Conservation (phyloP, 208 protist species). For the Trypanosoma vivax region DNA sequence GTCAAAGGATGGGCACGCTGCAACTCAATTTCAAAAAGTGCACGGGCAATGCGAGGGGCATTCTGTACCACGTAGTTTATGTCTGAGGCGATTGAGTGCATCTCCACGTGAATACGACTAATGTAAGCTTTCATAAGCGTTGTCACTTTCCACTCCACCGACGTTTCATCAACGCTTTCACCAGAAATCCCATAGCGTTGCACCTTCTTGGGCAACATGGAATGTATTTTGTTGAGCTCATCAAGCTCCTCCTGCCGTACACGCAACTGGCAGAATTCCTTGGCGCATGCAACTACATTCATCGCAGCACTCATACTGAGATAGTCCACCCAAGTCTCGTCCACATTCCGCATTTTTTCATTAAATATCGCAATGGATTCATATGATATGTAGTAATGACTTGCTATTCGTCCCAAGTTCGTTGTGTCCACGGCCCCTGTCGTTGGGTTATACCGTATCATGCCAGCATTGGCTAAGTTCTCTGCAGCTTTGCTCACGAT, state of each 20-base stretch:
- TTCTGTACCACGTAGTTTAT: constrained; percentile 96
- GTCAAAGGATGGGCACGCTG: constrained; percentile 87
- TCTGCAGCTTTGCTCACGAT: constrained; percentile 94
- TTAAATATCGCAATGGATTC: constrained; percentile 95
- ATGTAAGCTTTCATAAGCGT: constrained; percentile 97
- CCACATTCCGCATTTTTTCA: constrained; percentile 76
- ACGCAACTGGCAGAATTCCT: constrained; percentile 96
- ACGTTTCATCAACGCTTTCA: constrained; percentile 82
- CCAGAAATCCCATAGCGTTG: constrained; percentile 59
- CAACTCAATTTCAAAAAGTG: constrained; percentile 96
- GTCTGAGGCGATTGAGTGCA: constrained; percentile 92
- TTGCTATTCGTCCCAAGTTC: constrained; percentile 94
- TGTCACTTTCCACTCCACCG: constrained; percentile 93
- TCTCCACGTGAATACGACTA: constrained; percentile 77
- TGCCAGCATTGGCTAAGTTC: constrained; percentile 88
- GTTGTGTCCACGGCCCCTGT: constrained; percentile 94
- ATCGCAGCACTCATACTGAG: constrained; percentile 92
- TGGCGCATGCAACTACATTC: constrained; percentile 84
- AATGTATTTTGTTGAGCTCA: constrained; percentile 89
- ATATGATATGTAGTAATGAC: constrained; percentile 97
- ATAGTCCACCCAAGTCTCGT: constrained; percentile 79
- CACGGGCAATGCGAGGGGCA: constrained; percentile 92
- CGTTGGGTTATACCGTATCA: constrained; percentile 97
- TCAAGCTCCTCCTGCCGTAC: constrained; percentile 94
- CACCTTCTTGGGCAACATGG: constrained; percentile 47